Evolutionary conservation across 2,329 filamentous ascomycete species (phyloP), one percentile per base, ranked within the genome.

Genomic region (Blastomyces silverae): DNA sequence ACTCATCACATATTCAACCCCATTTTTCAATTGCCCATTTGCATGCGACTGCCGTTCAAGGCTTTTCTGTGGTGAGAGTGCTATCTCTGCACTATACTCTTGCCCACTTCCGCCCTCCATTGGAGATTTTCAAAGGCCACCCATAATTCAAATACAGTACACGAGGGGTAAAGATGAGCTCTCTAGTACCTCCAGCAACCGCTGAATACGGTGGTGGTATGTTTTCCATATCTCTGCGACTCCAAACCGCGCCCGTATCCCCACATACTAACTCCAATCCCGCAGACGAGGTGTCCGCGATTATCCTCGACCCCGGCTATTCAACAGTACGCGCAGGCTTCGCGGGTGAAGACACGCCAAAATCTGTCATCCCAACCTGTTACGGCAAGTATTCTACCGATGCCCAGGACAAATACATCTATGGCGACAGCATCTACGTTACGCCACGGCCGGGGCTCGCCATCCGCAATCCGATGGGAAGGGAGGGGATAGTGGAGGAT

Each of bases 291-390:
- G 92, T 99, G 69, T 95, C 92, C 46, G 95, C 95, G 62, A 89
- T 99, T 71, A 91, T 99, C 48, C 90, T 99, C 74, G 94, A 99
- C 75, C 90, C 94, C 2, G 94, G 95, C 67, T 97, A 92, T 80
- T 91, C 90, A 74, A 89, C 87, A 70, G 92, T 90, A 52, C 92
- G 95, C 78, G 94, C 92, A 66, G 94, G 94, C 65, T 99, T 97
- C 74, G 95, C 95, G 15, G 94, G 95, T 74, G 95, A 99, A 84
- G 94, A 99, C 79, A 89, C 92, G 0, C 94, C 94, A 71, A 97
- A 97, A 81, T 92, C 91, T 39, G 87, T 97, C 65, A 84, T 96
- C 65, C 92, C 93, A 37, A 94, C 92, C 56, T 91, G 89, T 80
- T 99, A 99, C 79, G 92, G 90, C 67, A 81, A 83, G 76, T 78